Conservation (phyloP, 768 basidiomycete genomes). For the Albatrellus ellisii region DNA sequence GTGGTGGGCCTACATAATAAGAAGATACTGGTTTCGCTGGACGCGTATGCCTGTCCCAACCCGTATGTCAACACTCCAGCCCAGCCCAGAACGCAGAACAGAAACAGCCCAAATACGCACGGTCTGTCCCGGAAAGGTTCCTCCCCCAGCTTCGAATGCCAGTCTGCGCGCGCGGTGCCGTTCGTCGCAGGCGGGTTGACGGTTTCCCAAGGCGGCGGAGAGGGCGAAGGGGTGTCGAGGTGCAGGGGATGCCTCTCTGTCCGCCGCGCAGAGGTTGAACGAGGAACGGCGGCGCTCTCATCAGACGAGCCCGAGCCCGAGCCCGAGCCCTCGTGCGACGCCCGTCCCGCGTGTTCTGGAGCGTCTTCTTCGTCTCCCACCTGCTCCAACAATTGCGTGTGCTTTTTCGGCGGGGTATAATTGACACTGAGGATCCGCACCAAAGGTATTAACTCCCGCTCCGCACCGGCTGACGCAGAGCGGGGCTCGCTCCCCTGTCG, state of each 20-base stretch:
- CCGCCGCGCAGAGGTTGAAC: too few relatives aligned
- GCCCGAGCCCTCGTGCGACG: too few relatives aligned
- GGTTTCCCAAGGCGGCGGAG: slow-evolving; percentile 59
- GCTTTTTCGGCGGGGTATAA: too few relatives aligned
- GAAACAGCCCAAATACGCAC: slow-evolving; percentile 4
- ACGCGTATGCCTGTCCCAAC: slow-evolving; percentile 11
- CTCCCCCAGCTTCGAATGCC: background rate
- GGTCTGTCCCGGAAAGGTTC: slow-evolving; percentile 5
- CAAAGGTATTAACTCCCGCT: too few relatives aligned
- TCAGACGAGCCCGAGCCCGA: too few relatives aligned
- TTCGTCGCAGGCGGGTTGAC: slow-evolving; percentile 34
- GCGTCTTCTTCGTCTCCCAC: too few relatives aligned
- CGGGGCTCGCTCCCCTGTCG: too few relatives aligned
- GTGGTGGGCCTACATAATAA: slow-evolving; percentile 76
- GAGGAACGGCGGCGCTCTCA: too few relatives aligned
- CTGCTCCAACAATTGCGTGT: too few relatives aligned
- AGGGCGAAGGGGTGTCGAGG: slow-evolving; percentile 34
- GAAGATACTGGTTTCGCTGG: slow-evolving; percentile 63
- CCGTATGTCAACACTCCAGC: background rate
- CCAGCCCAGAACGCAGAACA: background rate
- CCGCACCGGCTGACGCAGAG: too few relatives aligned
- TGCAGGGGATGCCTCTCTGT: slow-evolving; percentile 27
- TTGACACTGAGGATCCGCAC: too few relatives aligned
- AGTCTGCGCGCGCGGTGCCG: slow-evolving; percentile 11
- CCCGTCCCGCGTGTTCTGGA: too few relatives aligned